Evolutionary conservation across 2,329 filamentous ascomycete genomes (phyloP).

Genomic region (Calonectria multiphialidica): DNA sequence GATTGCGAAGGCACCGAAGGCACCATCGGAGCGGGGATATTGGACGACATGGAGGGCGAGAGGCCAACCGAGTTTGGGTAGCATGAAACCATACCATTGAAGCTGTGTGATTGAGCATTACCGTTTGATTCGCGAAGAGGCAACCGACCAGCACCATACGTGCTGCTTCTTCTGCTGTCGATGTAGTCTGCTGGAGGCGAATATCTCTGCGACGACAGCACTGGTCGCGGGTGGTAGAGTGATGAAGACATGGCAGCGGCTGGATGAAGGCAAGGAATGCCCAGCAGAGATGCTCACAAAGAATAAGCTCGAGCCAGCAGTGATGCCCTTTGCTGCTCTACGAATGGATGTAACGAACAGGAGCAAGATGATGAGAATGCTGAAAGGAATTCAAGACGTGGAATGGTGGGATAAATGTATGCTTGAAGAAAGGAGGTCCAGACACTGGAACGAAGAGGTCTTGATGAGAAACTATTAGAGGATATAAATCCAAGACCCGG

Average conservation of each 20-base stretch:
- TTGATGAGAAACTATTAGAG: constrained; percentile 47
- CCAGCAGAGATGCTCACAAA: constrained; percentile 43
- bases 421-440: constrained; percentile 47
- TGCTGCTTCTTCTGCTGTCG: constrained; percentile 58
- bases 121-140: constrained; percentile 66
- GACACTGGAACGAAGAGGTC: constrained; percentile 53
- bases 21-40: constrained; percentile 64
- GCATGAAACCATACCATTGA: constrained; percentile 57
- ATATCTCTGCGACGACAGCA: constrained; percentile 65
- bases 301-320: constrained; percentile 43
- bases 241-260: constrained; percentile 51
- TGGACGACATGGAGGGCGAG: constrained; percentile 59
- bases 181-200: constrained; percentile 60
- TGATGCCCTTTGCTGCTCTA: constrained; percentile 45
- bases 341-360: constrained; percentile 48
- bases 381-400: constrained; percentile 58
- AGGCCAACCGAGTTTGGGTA: constrained; percentile 57
- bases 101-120: constrained; percentile 61
- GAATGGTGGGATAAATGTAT: constrained; percentile 59
- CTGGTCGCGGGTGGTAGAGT: constrained; percentile 57
- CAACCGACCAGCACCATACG: constrained; percentile 48
- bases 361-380: constrained; percentile 55
- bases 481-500: constrained; percentile 55
- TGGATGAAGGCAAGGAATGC: constrained; percentile 48
- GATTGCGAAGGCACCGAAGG: constrained; percentile 65